Conservation (phyloP, 192 early-diverging fungal genomes). For the Coemansia javaensis region DNA sequence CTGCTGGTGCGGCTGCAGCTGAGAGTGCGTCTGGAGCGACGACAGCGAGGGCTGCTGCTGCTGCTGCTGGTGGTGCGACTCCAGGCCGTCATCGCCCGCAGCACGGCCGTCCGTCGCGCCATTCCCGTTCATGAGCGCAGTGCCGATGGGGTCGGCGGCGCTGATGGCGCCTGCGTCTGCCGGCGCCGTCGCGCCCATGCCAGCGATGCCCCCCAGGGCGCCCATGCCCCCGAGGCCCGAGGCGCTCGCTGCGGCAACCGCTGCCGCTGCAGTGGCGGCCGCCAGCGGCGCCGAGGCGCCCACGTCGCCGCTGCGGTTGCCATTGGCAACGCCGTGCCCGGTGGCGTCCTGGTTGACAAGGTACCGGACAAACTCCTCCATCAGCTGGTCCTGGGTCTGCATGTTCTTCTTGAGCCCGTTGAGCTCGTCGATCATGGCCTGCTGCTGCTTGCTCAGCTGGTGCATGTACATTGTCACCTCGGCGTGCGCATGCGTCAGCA, state of each 20-base stretch:
- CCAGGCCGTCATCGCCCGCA: conserved; percentile 11
- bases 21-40: conserved; percentile 14
- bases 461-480: conserved; percentile 53
- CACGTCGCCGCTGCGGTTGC: conserved; percentile 17
- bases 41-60: no score
- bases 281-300: conserved; percentile 23
- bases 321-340: neutral
- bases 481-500: conserved; percentile 49
- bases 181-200: conserved; percentile 16
- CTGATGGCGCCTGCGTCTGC: conserved; percentile 1
- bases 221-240: conserved; percentile 24
- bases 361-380: conserved; percentile 52
- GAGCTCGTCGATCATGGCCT: conserved; percentile 47
- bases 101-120: conserved; percentile 8
- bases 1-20: conserved; percentile 39
- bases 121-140: conserved; percentile 16
- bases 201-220: conserved; percentile 21
- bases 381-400: conserved; percentile 51
- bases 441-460: conserved; percentile 50
- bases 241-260: conserved; percentile 25
- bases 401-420: conserved; percentile 52
- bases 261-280: conserved; percentile 24
- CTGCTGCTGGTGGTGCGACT: conserved; percentile 25
- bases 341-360: conserved; percentile 44
- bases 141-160: conserved; percentile 4